phyloP scores from a whole-genome alignment of 371 early-diverging fungal species.

The Mucor piriformis region DNA sequence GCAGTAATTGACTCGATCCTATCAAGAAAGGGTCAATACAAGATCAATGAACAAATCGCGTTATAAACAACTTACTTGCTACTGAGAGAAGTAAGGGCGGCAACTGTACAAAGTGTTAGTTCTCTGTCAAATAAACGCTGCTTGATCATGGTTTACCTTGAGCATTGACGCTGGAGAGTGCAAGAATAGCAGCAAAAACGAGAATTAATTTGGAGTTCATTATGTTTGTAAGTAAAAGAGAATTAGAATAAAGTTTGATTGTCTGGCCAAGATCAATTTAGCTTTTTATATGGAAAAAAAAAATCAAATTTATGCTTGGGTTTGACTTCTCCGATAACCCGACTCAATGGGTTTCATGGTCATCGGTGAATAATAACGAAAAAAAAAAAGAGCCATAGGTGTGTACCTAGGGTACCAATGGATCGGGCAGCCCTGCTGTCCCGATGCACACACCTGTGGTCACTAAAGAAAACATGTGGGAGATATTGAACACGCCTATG shows the following conservation, averaged over 20 bases:
- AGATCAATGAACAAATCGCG: not conserved
- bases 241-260: not conserved
- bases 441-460: too few relatives aligned
- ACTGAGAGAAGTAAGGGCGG: constrained; percentile 25
- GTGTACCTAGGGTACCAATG: too few relatives aligned
- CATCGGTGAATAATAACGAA: not conserved
- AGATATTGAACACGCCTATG: too few relatives aligned
- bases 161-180: constrained; percentile 12
- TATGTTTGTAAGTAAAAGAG: not conserved
- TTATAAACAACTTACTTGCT: constrained; percentile 13
- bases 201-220: constrained; percentile 31
- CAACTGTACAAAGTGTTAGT: constrained; percentile 1
- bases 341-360: not conserved
- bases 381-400: too few relatives aligned
- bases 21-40: not conserved
- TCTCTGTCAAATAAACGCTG: not conserved
- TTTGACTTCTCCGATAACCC: not conserved
- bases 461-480: too few relatives aligned
- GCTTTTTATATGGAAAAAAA: not conserved
- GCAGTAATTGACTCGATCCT: constrained; percentile 10
- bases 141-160: constrained; percentile 10
- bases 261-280: not conserved
- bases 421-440: too few relatives aligned
- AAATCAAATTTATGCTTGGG: not conserved
- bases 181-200: constrained; percentile 18